A percentile compares a stretch with the other conserved stretches of the same genome.
Evolutionary conservation across 805 yeast species (phyloP).

Genomic region (Yarrowia yakushimensis): DNA sequence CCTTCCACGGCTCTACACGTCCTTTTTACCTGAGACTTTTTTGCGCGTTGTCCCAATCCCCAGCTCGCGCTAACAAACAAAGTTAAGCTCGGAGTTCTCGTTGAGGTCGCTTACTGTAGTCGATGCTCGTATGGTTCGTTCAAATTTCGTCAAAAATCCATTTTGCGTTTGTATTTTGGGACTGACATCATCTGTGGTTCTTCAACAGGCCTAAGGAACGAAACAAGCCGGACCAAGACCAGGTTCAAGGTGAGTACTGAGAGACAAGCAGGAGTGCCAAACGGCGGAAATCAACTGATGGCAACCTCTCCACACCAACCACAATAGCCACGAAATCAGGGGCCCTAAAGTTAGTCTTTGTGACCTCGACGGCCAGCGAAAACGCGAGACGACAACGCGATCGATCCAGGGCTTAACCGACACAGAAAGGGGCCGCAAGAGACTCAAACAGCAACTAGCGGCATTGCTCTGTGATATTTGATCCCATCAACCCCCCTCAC

Average conservation of each 20-base stretch:
- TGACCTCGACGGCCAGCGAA: constrained; percentile 4
- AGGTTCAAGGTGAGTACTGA: constrained; percentile 22
- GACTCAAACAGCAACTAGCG: not conserved
- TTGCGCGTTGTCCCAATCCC: constrained; percentile 4
- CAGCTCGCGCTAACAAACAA: not conserved
- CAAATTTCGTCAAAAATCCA: constrained; percentile 19
- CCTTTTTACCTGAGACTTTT: not conserved
- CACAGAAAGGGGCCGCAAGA: not conserved
- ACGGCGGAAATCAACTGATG: not conserved
- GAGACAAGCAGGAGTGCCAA: not conserved
- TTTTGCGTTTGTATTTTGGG: constrained; percentile 21
- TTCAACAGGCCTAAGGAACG: constrained; percentile 25
- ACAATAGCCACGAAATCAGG: not conserved
- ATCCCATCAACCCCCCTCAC: not conserved
- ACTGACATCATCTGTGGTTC: constrained; percentile 24
- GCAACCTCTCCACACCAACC: not conserved
- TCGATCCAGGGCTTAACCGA: not conserved
- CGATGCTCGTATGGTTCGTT: constrained; percentile 22
- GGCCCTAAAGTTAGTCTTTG: constrained; percentile 18
- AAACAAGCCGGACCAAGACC: constrained; percentile 24
- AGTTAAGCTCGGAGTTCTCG: constrained; percentile 19
- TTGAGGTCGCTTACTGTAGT: constrained; percentile 22
- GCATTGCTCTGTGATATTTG: not conserved
- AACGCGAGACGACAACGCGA: constrained; percentile 13
- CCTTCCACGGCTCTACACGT: not conserved